Evolutionary conservation across 2,329 filamentous ascomycete species (phyloP).

Genomic region (Colletotrichum salicis): DNA sequence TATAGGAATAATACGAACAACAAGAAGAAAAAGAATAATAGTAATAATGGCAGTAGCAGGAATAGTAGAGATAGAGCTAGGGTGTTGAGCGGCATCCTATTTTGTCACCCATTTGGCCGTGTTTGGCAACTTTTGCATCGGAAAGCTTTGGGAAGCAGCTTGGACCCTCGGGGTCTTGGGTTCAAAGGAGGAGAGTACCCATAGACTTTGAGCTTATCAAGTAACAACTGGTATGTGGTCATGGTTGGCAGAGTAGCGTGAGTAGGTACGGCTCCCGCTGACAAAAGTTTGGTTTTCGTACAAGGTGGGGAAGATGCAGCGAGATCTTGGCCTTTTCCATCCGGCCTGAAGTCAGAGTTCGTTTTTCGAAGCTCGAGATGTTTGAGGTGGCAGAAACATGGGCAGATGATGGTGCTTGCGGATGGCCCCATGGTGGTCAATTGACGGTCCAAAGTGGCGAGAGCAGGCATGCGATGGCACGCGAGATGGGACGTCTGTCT

Average conservation of each 20-base stretch:
- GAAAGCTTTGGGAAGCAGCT: not conserved
- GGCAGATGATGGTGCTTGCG: constrained; percentile 29
- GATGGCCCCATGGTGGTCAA: constrained; percentile 25
- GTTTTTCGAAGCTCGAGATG: constrained; percentile 25
- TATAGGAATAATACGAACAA: too few species aligned
- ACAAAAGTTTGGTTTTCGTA: constrained; percentile 10
- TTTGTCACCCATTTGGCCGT: too few species aligned
- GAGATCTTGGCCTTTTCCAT: constrained; percentile 1
- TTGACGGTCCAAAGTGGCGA: constrained; percentile 21
- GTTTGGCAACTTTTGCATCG: not conserved
- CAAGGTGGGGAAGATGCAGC: not conserved
- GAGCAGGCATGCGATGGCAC: constrained; percentile 26
- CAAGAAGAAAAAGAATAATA: too few species aligned
- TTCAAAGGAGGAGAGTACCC: not conserved
- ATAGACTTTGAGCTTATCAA: not conserved
- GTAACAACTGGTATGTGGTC: not conserved
- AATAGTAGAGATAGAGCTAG: too few species aligned
- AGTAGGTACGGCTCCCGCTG: constrained; percentile 2
- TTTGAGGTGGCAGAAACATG: constrained; percentile 32
- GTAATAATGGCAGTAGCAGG: too few species aligned
- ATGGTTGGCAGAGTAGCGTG: not conserved
- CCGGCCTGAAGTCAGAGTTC: constrained; percentile 22
- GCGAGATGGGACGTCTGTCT: constrained; percentile 29
- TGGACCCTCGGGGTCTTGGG: not conserved
- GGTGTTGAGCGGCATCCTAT: too few species aligned